These are phyloP conservation scores for Athelia psychrophila DNA, from an alignment of 1,284 basidiomycete species.

Conservation along the genomic window DNA sequence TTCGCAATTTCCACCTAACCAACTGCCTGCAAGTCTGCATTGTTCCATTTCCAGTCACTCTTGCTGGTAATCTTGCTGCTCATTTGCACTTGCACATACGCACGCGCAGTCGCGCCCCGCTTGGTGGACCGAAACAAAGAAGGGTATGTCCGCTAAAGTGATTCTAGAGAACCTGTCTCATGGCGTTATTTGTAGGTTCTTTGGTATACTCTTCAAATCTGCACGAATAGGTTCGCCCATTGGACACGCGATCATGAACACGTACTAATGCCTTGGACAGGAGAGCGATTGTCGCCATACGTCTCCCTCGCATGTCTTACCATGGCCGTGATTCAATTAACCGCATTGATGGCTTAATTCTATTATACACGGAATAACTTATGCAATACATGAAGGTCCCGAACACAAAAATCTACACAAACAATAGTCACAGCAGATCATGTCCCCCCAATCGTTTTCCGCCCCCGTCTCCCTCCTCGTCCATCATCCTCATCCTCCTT, in stretches of 20 bases:
- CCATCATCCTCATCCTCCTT: slow-evolving; percentile 9
- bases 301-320: slow-evolving; percentile 76
- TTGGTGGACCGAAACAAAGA: slow-evolving; percentile 93
- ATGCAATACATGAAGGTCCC: not conserved
- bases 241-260: not conserved
- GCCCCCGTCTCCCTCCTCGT: slow-evolving; percentile 8
- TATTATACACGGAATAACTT: slow-evolving; percentile 1
- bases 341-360: slow-evolving; percentile 27
- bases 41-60: slow-evolving; percentile 97
- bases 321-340: slow-evolving; percentile 72
- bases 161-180: slow-evolving; percentile 1
- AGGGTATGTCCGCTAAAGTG: slow-evolving; percentile 60
- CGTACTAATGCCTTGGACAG: slow-evolving; percentile 30
- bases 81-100: slow-evolving; percentile 97
- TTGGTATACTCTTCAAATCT: slow-evolving; percentile 91
- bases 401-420: not conserved
- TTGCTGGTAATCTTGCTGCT: slow-evolving; percentile 90
- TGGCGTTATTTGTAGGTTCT: slow-evolving; percentile 52
- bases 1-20: not conserved
- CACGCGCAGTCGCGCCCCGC: slow-evolving; percentile 85
- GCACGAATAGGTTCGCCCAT: slow-evolving; percentile 78
- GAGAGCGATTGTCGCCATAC: slow-evolving; percentile 82
- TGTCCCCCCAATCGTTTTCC: not conserved
- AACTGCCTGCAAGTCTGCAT: slow-evolving; percentile 68
- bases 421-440: not conserved